These are phyloP conservation scores for Solanum chacoense DNA, from an alignment of 305 asterid genomes.

Conservation along the genomic window DNA sequence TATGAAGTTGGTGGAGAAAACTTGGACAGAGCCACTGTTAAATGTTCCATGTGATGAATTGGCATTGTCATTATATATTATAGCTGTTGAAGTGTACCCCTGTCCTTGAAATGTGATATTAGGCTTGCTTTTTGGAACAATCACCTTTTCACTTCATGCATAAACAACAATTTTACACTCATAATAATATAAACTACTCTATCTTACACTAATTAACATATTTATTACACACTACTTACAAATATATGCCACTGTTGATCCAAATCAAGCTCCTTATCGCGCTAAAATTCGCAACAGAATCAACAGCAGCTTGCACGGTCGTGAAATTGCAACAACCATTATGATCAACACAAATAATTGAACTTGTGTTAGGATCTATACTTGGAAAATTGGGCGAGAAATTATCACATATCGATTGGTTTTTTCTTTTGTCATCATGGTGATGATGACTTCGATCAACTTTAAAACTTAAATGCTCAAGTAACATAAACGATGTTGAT, in stretches of 20 bases:
- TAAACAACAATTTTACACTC: not conserved
- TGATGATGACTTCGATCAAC: slow-evolving; percentile 12
- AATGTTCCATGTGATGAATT: slow-evolving; percentile 72
- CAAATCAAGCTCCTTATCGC: slow-evolving; percentile 54
- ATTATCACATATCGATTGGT: slow-evolving; percentile 37
- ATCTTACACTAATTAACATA: not conserved
- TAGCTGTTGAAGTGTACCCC: slow-evolving; percentile 75
- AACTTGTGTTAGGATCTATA: slow-evolving; percentile 41
- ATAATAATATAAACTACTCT: too few species aligned
- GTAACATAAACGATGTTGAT: slow-evolving; percentile 19
- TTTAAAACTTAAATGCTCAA: not conserved
- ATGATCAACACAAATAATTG: slow-evolving; percentile 51
- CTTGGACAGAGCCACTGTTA: slow-evolving; percentile 76
- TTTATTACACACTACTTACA: slow-evolving; percentile 33
- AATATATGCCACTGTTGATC: slow-evolving; percentile 73
- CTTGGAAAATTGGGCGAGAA: slow-evolving; percentile 61
- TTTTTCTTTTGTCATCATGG: slow-evolving; percentile 5
- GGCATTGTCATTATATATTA: slow-evolving; percentile 80
- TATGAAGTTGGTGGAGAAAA: slow-evolving; percentile 61
- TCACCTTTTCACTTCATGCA: slow-evolving; percentile 58
- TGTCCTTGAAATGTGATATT: slow-evolving; percentile 90
- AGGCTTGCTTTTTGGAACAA: slow-evolving; percentile 46
- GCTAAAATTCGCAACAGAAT: slow-evolving; percentile 47
- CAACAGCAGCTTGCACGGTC: slow-evolving; percentile 74
- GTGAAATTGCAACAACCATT: slow-evolving; percentile 90